Base-by-base conservation (phyloP, 805 yeast species). In the Pichia exigua region DNA sequence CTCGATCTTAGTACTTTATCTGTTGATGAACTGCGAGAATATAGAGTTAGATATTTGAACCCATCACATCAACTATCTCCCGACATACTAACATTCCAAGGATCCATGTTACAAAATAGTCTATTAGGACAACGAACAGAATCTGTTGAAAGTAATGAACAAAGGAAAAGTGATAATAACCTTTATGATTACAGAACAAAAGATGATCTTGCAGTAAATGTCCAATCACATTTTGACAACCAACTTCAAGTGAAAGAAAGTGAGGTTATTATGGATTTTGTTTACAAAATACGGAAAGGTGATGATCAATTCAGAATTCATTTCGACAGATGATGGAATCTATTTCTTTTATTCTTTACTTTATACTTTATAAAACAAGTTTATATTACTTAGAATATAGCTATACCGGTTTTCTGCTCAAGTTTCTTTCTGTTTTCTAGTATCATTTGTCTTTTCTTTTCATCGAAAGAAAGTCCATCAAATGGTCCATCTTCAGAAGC, bases 261-360 rank as follows among this genome's bases (percentile, higher is more conserved):
- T 52, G 98, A 92, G 60, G 81, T 86, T 32, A 82, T 92, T 41
- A 88, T 96, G 39, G 90, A 87, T 61, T 94, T 92, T 64, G 73
- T 94, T 50, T 94, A 92, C 70, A 83, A 87, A 60, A 90, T 88
- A 49, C 82, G 81, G 61, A 84, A 88, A 62, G 87, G 87, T 60
- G 65, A 65, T 47, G 64, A 67, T 46, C 63, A 63, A 47, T 67
- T 66, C 69, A 62, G 66, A 26, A 73, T 77, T 58, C 73, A 72
- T 54, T 68, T 68, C 42, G 69, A 65, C 49, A 62, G 60, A 47
- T 53, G 43, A 35, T 46, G 27, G 43, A 42, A 32, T 22, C 26
- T 24, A 26, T 30, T 15, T 39, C 18, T 24, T 38, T 27, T 22
- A 10, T 38, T 38, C 22, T 22, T 13, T 42, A 7, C 21, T 42